phyloP scores from a whole-genome alignment of 768 basidiomycete genomes.

The Suillus tomentosus region DNA sequence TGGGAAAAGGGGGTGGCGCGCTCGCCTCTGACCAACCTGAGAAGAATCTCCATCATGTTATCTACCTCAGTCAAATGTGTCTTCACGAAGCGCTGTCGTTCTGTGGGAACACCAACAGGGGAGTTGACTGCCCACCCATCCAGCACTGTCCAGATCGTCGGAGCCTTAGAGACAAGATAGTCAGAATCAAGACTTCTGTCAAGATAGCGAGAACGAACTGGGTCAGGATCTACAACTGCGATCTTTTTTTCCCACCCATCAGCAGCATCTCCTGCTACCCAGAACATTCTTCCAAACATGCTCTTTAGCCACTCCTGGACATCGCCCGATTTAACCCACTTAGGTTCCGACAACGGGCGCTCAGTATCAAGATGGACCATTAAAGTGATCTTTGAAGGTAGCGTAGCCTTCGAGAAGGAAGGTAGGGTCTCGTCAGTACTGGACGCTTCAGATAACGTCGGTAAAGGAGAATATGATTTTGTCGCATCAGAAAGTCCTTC shows the following conservation, averaged over 20 bases:
- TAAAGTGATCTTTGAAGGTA: slow-evolving; percentile 63
- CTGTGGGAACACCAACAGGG: slow-evolving; percentile 67
- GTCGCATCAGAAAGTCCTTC: slow-evolving; percentile 73
- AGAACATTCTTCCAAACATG: slow-evolving; percentile 87
- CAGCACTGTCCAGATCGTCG: slow-evolving; percentile 88
- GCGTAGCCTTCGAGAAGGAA: slow-evolving; percentile 57
- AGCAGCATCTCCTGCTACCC: slow-evolving; percentile 80
- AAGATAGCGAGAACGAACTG: slow-evolving; percentile 55
- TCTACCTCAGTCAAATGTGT: slow-evolving; percentile 86
- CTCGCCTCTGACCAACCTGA: slow-evolving; percentile 90
- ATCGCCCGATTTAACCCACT: slow-evolving; percentile 95
- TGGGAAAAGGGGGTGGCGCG: slow-evolving; percentile 73
- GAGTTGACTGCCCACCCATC: slow-evolving; percentile 91
- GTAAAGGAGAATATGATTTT: slow-evolving; percentile 68
- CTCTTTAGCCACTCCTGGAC: slow-evolving; percentile 91
- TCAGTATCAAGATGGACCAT: slow-evolving; percentile 81
- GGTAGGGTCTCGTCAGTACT: slow-evolving; percentile 69
- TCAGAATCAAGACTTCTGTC: slow-evolving; percentile 2
- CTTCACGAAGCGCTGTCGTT: slow-evolving; percentile 86
- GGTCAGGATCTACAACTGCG: slow-evolving; percentile 90
- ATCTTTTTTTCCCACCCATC: slow-evolving; percentile 96
- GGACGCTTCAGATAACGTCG: slow-evolving; percentile 41
- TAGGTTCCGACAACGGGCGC: slow-evolving; percentile 90
- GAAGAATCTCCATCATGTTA: slow-evolving; percentile 89
- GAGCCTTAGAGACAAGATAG: slow-evolving; percentile 55